Percentiles rank a stretch among this genome's conserved stretches.
These are phyloP conservation scores for Populus deltoides DNA, from an alignment of 345 rosid genomes.

Conservation along the genomic window DNA sequence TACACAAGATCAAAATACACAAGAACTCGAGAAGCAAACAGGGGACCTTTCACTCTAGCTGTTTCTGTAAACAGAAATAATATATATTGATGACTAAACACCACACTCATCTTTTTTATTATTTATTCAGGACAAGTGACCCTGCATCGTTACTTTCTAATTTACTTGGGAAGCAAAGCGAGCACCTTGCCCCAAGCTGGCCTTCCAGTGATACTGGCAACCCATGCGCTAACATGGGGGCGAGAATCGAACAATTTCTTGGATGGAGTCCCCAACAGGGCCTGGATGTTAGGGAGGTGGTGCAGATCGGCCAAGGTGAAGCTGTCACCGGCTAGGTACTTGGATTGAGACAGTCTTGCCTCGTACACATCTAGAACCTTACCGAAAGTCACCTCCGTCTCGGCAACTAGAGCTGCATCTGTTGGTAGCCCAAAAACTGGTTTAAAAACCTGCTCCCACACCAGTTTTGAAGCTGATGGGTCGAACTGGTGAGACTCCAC, in stretches of 20 bases:
- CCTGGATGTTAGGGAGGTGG: constrained; percentile 14
- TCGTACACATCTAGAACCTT: constrained; percentile 53
- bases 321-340: constrained; percentile 37
- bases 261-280: neutral
- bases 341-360: constrained; percentile 28
- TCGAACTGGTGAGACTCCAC: neutral
- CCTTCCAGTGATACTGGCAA: neutral
- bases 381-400: constrained; percentile 29
- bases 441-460: neutral
- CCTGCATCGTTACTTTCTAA: neutral
- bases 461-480: neutral
- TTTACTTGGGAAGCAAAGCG: neutral
- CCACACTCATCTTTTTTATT: neutral
- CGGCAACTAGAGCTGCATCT: neutral
- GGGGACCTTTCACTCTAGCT: too few relatives aligned
- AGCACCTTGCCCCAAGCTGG: neutral
- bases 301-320: constrained; percentile 51
- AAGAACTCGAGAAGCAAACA: too few relatives aligned
- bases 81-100: neutral
- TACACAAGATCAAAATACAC: too few relatives aligned
- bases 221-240: neutral
- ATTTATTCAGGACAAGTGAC: neutral
- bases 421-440: neutral
- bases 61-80: too few relatives aligned
- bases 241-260: neutral